Conservation (phyloP, 2,329 filamentous ascomycete genomes). For the Colletotrichum sp. region DNA sequence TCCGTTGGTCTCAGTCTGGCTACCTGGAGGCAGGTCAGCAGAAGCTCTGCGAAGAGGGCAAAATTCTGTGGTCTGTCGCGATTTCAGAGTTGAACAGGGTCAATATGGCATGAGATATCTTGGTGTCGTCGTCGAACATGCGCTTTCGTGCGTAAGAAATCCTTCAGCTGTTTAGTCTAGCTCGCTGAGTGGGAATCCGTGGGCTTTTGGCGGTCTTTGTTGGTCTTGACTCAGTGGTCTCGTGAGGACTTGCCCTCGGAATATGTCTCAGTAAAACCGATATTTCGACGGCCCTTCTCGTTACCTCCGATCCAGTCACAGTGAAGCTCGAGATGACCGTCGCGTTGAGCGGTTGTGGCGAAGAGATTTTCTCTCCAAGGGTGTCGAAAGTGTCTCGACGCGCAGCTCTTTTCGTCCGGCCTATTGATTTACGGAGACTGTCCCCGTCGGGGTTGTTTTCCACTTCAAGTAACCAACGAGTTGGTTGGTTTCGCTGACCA, state of each 20-base stretch:
- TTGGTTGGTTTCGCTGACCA: background rate
- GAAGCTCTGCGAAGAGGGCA: background rate
- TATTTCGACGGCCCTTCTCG: background rate
- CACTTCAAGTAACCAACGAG: background rate
- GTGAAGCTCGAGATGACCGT: background rate
- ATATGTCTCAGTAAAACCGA: slow-evolving; percentile 1
- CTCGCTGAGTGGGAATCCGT: background rate
- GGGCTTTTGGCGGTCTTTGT: background rate
- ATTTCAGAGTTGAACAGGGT: background rate
- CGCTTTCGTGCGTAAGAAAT: background rate
- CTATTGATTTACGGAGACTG: background rate
- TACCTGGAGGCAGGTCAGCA: background rate
- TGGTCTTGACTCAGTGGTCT: background rate
- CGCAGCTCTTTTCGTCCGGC: background rate
- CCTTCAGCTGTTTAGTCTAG: background rate
- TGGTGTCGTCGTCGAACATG: background rate
- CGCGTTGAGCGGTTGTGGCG: background rate
- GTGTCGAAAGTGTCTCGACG: background rate
- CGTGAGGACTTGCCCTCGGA: slow-evolving; percentile 11
- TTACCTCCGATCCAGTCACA: slow-evolving; percentile 11
- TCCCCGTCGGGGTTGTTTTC: background rate
- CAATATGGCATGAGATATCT: background rate
- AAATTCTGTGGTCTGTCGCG: background rate
- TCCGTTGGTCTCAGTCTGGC: background rate
- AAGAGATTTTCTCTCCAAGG: background rate